Conservation (phyloP, 148 eudicot species). For the Dysphania ambrosioides region DNA sequence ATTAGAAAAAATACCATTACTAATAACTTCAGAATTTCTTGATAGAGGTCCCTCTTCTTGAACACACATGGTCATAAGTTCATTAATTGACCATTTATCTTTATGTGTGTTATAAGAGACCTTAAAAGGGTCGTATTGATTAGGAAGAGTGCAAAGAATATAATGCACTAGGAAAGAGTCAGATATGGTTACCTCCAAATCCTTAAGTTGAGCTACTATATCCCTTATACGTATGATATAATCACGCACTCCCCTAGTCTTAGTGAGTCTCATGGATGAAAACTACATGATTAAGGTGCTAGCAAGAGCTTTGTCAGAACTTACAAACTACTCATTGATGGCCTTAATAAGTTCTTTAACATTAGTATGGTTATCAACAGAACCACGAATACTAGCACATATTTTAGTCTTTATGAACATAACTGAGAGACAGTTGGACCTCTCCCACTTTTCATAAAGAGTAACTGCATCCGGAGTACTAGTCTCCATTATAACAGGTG, state of each 20-base stretch:
- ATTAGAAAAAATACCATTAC: no score
- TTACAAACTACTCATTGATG: not conserved
- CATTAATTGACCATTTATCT: no score
- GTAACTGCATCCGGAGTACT: no score
- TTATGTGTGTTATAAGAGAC: not conserved
- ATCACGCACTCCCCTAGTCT: not conserved
- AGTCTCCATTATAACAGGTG: no score
- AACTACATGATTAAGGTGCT: not conserved
- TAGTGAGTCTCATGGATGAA: not conserved
- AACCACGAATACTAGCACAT: no score
- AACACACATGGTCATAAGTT: not conserved
- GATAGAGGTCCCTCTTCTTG: not conserved
- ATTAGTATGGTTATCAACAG: not conserved
- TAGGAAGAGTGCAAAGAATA: not conserved
- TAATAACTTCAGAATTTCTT: no score
- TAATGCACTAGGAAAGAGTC: not conserved
- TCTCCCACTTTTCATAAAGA: no score
- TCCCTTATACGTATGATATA: not conserved
- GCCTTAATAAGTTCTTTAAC: not conserved
- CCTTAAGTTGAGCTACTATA: not conserved
- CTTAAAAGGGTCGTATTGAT: not conserved
- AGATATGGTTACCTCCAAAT: no score
- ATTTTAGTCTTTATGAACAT: no score
- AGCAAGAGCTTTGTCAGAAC: not conserved
- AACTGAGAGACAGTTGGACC: no score